Evolutionary conservation across 768 basidiomycete species (phyloP), one percentile per base, ranked within the genome.

Genomic region (Chalciporus piperatus): DNA sequence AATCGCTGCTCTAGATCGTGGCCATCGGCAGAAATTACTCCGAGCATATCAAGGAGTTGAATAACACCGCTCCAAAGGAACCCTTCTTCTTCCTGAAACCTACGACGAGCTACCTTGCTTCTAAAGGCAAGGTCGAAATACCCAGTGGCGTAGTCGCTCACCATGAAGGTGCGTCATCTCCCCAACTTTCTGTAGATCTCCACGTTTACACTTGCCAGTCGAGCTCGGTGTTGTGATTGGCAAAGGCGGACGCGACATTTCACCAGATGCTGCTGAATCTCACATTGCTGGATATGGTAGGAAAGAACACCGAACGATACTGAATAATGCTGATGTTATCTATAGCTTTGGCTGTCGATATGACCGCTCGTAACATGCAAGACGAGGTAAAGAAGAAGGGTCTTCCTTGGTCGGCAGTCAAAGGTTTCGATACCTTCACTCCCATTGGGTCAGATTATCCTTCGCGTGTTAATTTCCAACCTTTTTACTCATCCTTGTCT

Each of bases 11-110:
- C 30, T 48, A 93, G 89, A 95, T 98, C 60, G 87, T 98, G 32
- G 95, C 93, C 32, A 98, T 98, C 52, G 96, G 96, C 30, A 83
- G 96, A 52, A 98, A 97, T 75, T 97, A 96, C 68, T 82, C 80
- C 6, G 89, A 89, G 30, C 95, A 97, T 59, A 85, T 87, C 67
- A 92, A 89, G 70, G 97, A 99, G 65, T 79, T 98, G 32, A 87
- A 85, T 63, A 98, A 98, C 66, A 74, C 87, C 6, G 52, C 37
- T 25, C 95, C 96, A 0, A 89, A 85, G 66, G 95, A 98, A 65
- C 97, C 97, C 0, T 98, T 99, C 78, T 95, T 98, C 80, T 99
- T 99, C 76, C 73, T 98, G 23, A 99, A 99, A 71, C 97, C 96
- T 8, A 98, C 97, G 5, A 84, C 87, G 12, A 92, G 88, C 64